Percentiles rank a stretch among this genome's conserved stretches.
These are phyloP conservation scores for Bromus sterilis DNA, from an alignment of 176 grass and related monocot genomes.

Conservation along the genomic window DNA sequence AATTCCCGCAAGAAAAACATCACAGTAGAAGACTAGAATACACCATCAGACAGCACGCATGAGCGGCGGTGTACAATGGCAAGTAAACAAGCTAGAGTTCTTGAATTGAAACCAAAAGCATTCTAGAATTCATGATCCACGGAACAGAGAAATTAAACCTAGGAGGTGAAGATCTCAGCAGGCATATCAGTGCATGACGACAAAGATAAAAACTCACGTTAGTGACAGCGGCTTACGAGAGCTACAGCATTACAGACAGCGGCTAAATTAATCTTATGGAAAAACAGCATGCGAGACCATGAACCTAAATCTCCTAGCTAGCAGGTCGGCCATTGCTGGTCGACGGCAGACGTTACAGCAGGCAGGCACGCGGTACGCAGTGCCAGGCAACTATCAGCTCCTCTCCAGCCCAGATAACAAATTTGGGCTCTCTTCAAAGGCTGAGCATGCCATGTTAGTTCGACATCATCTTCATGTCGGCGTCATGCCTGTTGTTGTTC, in stretches of 20 bases:
- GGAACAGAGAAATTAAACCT: conserved; percentile 1
- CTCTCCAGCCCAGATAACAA: conserved; percentile 23
- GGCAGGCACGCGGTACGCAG: neutral
- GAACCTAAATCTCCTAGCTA: conserved; percentile 46
- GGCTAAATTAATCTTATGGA: conserved; percentile 36
- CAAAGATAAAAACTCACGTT: conserved; percentile 5
- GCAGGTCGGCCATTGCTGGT: neutral
- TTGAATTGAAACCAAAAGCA: conserved; percentile 31
- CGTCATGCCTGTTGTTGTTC: conserved; percentile 54
- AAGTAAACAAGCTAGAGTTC: neutral
- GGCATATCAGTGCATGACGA: conserved; percentile 2
- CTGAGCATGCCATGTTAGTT: conserved; percentile 38
- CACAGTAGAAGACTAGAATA: neutral
- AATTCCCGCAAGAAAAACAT: too few species aligned
- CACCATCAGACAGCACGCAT: neutral
- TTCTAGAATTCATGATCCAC: conserved; percentile 33
- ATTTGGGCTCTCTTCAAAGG: neutral
- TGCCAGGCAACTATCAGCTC: conserved; percentile 18
- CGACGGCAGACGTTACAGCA: neutral
- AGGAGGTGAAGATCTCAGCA: neutral
- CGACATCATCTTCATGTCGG: conserved; percentile 85
- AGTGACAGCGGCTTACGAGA: conserved; percentile 5
- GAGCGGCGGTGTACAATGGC: neutral
- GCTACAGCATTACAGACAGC: conserved; percentile 27
- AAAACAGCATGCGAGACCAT: conserved; percentile 30